Percentiles rank a stretch among this genome's conserved stretches.
Conservation (phyloP, 768 basidiomycete species). For the Saitozyma podzolica region DNA sequence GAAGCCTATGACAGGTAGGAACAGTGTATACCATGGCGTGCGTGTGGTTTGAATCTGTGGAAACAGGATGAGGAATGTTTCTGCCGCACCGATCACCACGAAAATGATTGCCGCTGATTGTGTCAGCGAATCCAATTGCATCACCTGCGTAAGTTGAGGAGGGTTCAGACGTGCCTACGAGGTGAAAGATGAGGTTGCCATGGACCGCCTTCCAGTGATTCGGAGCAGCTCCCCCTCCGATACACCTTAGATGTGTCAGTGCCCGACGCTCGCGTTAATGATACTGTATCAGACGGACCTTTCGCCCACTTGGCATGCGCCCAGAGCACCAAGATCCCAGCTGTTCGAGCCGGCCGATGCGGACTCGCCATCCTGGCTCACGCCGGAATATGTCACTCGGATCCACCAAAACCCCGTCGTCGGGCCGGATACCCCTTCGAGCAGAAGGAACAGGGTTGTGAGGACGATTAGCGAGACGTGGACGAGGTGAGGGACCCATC, state of each 20-base stretch:
- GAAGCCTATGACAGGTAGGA: background rate
- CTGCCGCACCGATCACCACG: background rate
- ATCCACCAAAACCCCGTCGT: background rate
- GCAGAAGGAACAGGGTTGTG: constrained; percentile 1
- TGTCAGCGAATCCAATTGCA: background rate
- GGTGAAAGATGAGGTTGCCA: background rate
- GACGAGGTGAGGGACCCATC: background rate
- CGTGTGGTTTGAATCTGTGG: background rate
- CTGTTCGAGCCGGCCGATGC: no score
- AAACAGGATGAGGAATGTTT: background rate
- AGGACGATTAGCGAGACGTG: background rate
- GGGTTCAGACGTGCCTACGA: background rate
- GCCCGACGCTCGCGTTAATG: background rate
- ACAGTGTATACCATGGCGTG: background rate
- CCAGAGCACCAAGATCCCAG: constrained; percentile 3
- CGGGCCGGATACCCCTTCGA: background rate
- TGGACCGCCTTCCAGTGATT: background rate
- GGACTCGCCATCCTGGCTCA: background rate
- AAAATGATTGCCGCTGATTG: background rate
- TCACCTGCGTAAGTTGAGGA: background rate
- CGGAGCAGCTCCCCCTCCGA: background rate
- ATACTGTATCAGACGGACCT: background rate
- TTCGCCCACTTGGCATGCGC: constrained; percentile 2
- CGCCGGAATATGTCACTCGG: background rate
- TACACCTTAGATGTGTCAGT: background rate